Percentiles rank a stretch among this genome's conserved stretches.
phyloP scores from a whole-genome alignment of 257 asterid species.

The Jaltomata sinuosa region DNA sequence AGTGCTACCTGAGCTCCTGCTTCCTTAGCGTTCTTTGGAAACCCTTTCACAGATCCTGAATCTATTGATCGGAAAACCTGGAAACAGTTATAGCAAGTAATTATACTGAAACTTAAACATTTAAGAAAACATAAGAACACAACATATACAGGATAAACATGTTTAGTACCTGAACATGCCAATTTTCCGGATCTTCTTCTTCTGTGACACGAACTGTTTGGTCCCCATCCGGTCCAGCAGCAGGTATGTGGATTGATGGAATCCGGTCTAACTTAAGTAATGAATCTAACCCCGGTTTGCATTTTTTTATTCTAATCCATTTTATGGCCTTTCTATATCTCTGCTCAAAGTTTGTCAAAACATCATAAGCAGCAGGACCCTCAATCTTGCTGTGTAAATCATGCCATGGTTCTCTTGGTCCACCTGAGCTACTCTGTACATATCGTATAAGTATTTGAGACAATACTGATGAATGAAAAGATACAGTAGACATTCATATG shows the following conservation, averaged over 20 bases:
- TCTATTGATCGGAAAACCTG: constrained; percentile 96
- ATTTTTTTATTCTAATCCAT: constrained; percentile 68
- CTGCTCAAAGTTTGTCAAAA: constrained; percentile 92
- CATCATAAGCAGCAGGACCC: constrained; percentile 97
- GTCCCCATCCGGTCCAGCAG: constrained; percentile 42
- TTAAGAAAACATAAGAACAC: background rate
- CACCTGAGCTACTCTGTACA: constrained; percentile 6
- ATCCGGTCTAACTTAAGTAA: constrained; percentile 71
- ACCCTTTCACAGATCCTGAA: constrained; percentile 92
- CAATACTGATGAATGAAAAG: background rate
- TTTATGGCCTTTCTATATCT: constrained; percentile 82
- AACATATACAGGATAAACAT: background rate
- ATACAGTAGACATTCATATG: background rate
- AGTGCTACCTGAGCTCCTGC: constrained; percentile 51
- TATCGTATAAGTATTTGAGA: background rate
- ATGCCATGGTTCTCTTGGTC: constrained; percentile 95
- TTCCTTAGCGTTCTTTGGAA: constrained; percentile 52
- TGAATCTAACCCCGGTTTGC: constrained; percentile 65
- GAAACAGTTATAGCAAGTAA: background rate
- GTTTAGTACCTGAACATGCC: constrained; percentile 83
- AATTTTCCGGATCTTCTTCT: constrained; percentile 77
- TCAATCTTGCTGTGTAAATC: constrained; percentile 93
- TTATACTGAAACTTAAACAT: background rate
- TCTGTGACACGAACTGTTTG: constrained; percentile 53
- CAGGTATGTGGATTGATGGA: constrained; percentile 81